A percentile compares a stretch with the other conserved stretches of the same genome.
Conservation (phyloP, 2,329 filamentous ascomycete species). For the Akanthomyces uredinophilus region DNA sequence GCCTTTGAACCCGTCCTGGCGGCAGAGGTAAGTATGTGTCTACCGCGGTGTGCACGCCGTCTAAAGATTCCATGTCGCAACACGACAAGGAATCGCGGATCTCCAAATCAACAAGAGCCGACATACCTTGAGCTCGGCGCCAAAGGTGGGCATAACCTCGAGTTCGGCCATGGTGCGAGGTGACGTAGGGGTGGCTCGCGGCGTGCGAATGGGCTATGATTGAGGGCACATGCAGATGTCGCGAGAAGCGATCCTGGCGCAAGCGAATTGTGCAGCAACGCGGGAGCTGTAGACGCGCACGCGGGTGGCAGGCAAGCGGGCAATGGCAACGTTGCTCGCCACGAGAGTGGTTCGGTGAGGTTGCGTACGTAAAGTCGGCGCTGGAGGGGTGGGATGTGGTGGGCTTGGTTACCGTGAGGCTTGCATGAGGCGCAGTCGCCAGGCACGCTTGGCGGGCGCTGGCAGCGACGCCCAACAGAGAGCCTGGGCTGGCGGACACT, state of each 20-base stretch:
- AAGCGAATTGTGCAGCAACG: not conserved
- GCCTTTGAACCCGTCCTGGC: constrained; percentile 89
- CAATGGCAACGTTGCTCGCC: constrained; percentile 11
- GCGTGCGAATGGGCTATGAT: constrained; percentile 1
- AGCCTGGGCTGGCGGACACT: not conserved
- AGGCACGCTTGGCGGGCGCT: not conserved
- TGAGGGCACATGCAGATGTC: constrained; percentile 6
- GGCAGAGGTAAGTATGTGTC: constrained; percentile 14
- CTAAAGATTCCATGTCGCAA: not conserved
- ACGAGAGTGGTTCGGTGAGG: not conserved
- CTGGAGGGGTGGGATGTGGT: constrained; percentile 10
- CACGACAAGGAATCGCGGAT: not conserved
- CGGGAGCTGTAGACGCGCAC: not conserved
- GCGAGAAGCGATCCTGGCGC: not conserved
- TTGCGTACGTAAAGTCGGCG: constrained; percentile 8
- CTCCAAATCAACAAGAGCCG: not conserved
- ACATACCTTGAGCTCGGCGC: constrained; percentile 83
- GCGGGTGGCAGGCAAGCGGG: not conserved
- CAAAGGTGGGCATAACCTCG: constrained; percentile 80
- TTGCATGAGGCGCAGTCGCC: constrained; percentile 6
- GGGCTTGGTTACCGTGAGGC: not conserved
- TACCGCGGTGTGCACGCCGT: constrained; percentile 15
- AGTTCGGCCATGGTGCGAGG: constrained; percentile 64
- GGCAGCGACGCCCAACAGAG: not conserved
- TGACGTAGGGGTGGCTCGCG: constrained; percentile 7